These are phyloP conservation scores for Monosporozyma unispora DNA, from an alignment of 805 yeast genomes.

Conservation along the genomic window DNA sequence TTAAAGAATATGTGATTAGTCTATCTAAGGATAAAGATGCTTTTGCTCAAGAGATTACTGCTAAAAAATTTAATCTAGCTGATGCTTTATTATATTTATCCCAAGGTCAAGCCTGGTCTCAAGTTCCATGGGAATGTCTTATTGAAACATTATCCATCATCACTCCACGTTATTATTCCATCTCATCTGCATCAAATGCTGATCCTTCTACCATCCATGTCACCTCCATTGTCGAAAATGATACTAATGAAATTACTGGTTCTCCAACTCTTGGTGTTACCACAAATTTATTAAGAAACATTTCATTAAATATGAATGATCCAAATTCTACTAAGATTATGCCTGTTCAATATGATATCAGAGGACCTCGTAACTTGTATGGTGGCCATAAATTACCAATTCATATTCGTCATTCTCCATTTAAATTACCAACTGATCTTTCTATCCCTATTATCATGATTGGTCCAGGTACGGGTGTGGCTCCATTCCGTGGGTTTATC, in stretches of 20 bases:
- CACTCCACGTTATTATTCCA: conserved; percentile 93
- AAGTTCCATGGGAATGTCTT: conserved; percentile 75
- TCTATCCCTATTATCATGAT: conserved; percentile 78
- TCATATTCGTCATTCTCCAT: conserved; percentile 89
- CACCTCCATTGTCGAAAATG: conserved; percentile 87
- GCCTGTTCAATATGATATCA: conserved; percentile 54
- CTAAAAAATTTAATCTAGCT: conserved; percentile 59
- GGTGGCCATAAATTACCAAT: conserved; percentile 60
- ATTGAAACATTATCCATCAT: conserved; percentile 73
- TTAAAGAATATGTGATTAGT: conserved; percentile 31
- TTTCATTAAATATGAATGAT: conserved; percentile 40
- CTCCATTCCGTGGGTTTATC: conserved; percentile 93
- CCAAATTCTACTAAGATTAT: conserved; percentile 19
- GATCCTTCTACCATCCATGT: conserved; percentile 70
- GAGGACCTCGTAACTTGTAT: conserved; percentile 70
- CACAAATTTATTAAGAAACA: conserved; percentile 74
- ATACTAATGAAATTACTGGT: conserved; percentile 22
- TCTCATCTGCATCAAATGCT: conserved; percentile 76
- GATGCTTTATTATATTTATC: conserved; percentile 62
- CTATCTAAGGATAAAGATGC: conserved; percentile 60
- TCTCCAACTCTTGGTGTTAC: conserved; percentile 60
- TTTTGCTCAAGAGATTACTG: conserved; percentile 58
- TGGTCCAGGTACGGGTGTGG: conserved; percentile 99
- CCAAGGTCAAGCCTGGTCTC: conserved; percentile 55
- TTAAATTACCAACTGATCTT: conserved; percentile 84